Evolutionary conservation across 1,139 yeast species (phyloP), one percentile per base, ranked within the genome.

Genomic region (Geotrichum aggregatum): DNA sequence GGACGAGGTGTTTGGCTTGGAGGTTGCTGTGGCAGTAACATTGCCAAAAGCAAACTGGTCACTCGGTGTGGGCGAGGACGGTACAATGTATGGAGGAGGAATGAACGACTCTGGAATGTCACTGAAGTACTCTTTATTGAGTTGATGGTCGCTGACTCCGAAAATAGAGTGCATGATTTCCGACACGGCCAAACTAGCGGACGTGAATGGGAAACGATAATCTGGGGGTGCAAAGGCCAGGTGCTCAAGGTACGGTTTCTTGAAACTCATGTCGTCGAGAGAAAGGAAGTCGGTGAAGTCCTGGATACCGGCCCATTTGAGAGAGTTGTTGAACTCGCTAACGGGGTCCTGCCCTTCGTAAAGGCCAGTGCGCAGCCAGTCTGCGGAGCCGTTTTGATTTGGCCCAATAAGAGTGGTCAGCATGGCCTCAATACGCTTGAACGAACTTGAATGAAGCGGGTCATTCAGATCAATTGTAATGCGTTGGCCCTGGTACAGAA

Each of bases 121-220:
- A 30, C 18, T 44, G 35, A 47, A 43, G 42, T 35, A 52, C 21
- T 36, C 52, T 16, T 33, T 44, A 41, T 45, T 46, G 22, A 40
- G 36, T 19, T 40, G 36, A 19, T 51, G 48, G 10, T 52, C 48
- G 40, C 52, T 43, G 42, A 71, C 63, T 52, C 72, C 73, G 59
- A 79, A 76, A 16, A 68, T 52, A 11, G 60, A 64, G 31, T 57
- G 60, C 30, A 73, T 54, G 40, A 66, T 59, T 22, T 61, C 54
- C 3, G 74, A 61, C 10, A 72, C 61, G 2, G 66, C 62, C 36
- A 65, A 52, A 3, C 69, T 65, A 22, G 73, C 69, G 39, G 58
- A 54, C 10, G 66, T 59, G 22, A 75, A 53, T 2, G 78, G 77
- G 56, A 74, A 73, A 19, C 65, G 61, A 1, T 64, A 56, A 26